Evolutionary conservation across 495 filamentous ascomycete species (phyloP), one percentile per base, ranked within the genome.

Genomic region (Penicillium herquei): DNA sequence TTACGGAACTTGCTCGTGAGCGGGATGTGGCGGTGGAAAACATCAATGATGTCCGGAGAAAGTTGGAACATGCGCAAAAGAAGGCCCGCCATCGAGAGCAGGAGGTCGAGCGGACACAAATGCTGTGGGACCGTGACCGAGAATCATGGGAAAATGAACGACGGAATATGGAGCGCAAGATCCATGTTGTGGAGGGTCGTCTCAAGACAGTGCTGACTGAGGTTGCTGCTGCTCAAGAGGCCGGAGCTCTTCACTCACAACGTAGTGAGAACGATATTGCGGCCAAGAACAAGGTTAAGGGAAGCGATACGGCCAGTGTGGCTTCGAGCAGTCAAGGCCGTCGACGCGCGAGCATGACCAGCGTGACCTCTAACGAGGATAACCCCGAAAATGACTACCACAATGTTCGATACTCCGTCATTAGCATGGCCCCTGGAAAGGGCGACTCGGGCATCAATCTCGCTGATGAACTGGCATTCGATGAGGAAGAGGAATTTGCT

Each of bases 401-500:
- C 33, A 71, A 71, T 58, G 71, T 76, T 33, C 82, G 90, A 33
- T 90, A 87, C 65, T 94, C 91, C 10, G 76, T 86, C 35, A 75
- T 87, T 55, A 80, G 73, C 53, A 62, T 74, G 34, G 58, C 70
- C 9, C 74, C 81, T 56, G 81, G 74, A 9, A 87, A 87, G 63
- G 62, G 75, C 16, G 85, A 85, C 35, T 62, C 63, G 49, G 88
- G 88, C 8, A 61, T 91, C 37, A 94, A 87, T 59, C 73, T 98
- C 39, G 94, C 94, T 8, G 90, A 97, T 60, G 94, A 98, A 77
- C 78, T 98, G 55, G 85, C 86, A 49, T 87, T 95, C 39, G 90
- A 90, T 52, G 88, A 89, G 44, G 88, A 88, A 48, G 87, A 87
- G 18, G 87, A 90, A 66, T 67, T 71, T 44, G 78, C 75, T 21